Base-by-base conservation (phyloP, 2,329 filamentous ascomycete species). In the Calonectria henricotiae region DNA sequence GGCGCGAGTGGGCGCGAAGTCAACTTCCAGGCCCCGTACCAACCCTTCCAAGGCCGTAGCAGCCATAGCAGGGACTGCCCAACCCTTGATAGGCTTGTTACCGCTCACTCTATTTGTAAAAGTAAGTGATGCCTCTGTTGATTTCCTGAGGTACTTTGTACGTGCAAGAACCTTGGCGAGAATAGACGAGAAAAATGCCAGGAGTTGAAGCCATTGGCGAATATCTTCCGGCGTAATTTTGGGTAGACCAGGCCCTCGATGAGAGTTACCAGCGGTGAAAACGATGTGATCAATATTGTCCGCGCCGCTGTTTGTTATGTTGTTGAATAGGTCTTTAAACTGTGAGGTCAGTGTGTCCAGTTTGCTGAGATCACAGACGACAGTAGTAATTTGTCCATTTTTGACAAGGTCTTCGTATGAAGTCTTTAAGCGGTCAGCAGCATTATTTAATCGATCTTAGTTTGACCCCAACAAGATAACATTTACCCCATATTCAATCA, bases 51-150 rank as follows among this genome's bases (percentile, higher is more conserved):
- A 55, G 7, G 51, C 51, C 3, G 51, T 25, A 11, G 51, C 9
- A 13, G 51, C 51, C 51, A 55, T 55, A 3, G 9, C 11, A 37
- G 51, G 51, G n/a, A 55, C n/a, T 8, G 51, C 51, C 51, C 51
- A 55, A 2, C 51, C 51, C 17, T 55, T 55, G 4, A 55, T 17
- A 15, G 51, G 63, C 25, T 43, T 65, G 17, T 65, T 39, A 13
- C 30, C 49, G 12, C 37, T 47, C 23, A 65, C 63, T 5, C 63
- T 49, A 6, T 65, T 65, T 3, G 63, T 65, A 11, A 65, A 65
- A 6, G 63, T 65, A 15, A 65, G 37, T 2, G 63, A 44, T 4
- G 63, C 12, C 9, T 62, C 58, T 15, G 58, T 9, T 11, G 58
- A 62, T 20, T 30, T 17, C 13, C 7, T 20, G 13, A 62, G 41